Conservation (phyloP, 78 protist species). For the Tieghemostelium lacteum region DNA sequence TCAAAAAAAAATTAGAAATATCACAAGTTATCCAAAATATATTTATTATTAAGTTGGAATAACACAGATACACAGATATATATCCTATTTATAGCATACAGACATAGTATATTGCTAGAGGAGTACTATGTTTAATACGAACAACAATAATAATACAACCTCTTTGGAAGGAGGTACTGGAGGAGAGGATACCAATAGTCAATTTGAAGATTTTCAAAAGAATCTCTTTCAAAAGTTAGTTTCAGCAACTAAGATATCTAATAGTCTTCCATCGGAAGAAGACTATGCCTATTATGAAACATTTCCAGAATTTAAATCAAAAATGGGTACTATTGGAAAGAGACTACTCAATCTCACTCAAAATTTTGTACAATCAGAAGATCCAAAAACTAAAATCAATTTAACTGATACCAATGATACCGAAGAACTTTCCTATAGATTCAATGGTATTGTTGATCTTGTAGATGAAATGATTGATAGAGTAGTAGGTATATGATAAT, state of each 20-base stretch:
- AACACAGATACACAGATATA: no score
- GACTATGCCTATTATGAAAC: slow-evolving; percentile 78
- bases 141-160: no score
- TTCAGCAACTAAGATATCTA: slow-evolving; percentile 61
- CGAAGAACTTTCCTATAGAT: slow-evolving; percentile 65
- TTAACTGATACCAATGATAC: slow-evolving; percentile 11
- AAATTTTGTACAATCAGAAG: slow-evolving; percentile 42
- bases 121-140: no score
- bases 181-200: background rate
- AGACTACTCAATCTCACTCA: slow-evolving; percentile 42
- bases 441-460: slow-evolving; percentile 59
- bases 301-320: slow-evolving; percentile 55
- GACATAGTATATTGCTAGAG: no score
- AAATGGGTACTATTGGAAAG: slow-evolving; percentile 50
- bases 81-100: no score
- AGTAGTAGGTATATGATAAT: slow-evolving; percentile 54
- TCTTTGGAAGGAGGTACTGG: no score
- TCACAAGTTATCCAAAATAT: background rate
- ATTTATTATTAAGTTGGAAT: no score
- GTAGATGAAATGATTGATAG: slow-evolving; percentile 77
- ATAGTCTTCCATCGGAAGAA: slow-evolving; percentile 72
- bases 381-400: slow-evolving; percentile 17
- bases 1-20: background rate
- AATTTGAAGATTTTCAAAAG: slow-evolving; percentile 48
- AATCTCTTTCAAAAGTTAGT: slow-evolving; percentile 51